These are phyloP conservation scores for Solanum microdontum DNA, from an alignment of 257 asterid species.

Conservation along the genomic window DNA sequence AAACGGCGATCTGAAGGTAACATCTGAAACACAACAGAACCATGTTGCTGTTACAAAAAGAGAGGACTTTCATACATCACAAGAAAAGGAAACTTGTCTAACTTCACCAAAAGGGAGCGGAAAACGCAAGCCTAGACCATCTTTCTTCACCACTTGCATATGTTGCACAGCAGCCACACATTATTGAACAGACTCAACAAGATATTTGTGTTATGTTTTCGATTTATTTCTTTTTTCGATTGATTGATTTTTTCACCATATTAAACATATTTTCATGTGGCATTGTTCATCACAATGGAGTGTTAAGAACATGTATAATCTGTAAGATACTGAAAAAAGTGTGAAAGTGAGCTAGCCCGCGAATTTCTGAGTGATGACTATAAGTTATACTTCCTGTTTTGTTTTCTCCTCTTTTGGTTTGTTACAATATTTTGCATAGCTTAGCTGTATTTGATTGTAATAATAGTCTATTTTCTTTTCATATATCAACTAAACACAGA, in stretches of 20 bases:
- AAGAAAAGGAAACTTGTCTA: conserved; percentile 11
- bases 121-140: conserved; percentile 39
- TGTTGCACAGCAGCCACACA: conserved; percentile 54
- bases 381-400: background rate
- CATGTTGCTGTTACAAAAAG: background rate
- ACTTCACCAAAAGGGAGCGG: conserved; percentile 17
- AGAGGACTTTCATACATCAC: conserved; percentile 4
- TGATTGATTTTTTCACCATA: background rate
- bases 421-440: background rate
- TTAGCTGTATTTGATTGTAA: background rate
- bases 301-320: background rate
- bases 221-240: background rate
- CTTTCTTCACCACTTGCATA: conserved; percentile 64
- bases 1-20: background rate
- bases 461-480: background rate
- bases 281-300: background rate
- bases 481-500: background rate
- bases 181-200: conserved; percentile 4
- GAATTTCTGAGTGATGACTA: background rate
- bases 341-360: background rate
- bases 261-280: background rate
- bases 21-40: conserved; percentile 7
- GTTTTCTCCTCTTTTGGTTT: background rate
- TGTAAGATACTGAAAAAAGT: background rate
- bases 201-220: background rate